Conservation (phyloP, 2,329 filamentous ascomycete species). For the Thelonectria discophora region DNA sequence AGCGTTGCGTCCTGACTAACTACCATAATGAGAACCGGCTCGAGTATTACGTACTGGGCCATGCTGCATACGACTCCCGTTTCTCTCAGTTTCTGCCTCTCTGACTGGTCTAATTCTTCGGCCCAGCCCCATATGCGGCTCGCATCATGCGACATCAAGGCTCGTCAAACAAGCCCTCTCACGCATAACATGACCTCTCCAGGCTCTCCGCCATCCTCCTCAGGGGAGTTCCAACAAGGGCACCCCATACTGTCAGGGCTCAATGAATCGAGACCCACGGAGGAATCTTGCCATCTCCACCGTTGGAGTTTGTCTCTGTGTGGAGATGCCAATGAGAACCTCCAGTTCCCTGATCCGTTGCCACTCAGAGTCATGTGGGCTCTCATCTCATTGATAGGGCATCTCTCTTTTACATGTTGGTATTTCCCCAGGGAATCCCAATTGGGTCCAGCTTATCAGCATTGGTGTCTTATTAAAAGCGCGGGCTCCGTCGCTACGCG, state of each 20-base stretch:
- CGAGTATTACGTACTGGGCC: conserved; percentile 12
- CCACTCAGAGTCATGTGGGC: conserved; percentile 16
- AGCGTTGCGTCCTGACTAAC: background rate
- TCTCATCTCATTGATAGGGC: conserved; percentile 14
- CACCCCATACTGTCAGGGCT: conserved; percentile 2
- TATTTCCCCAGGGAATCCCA: conserved; percentile 11
- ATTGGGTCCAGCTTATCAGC: conserved; percentile 3
- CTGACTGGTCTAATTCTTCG: background rate
- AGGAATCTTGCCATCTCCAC: conserved; percentile 5
- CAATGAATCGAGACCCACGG: conserved; percentile 1
- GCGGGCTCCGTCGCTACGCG: background rate
- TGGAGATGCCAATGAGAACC: conserved; percentile 5
- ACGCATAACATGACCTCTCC: background rate
- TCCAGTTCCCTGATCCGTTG: conserved; percentile 3
- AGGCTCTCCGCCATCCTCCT: background rate
- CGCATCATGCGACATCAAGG: background rate
- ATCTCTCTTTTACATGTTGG: conserved; percentile 4
- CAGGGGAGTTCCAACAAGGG: background rate
- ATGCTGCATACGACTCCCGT: background rate
- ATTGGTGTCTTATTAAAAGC: conserved; percentile 11
- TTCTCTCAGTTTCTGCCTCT: background rate
- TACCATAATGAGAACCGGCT: background rate
- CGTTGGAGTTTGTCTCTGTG: conserved; percentile 9
- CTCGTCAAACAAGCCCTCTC: conserved; percentile 5
- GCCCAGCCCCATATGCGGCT: conserved; percentile 12